Percentiles rank a stretch among this genome's conserved stretches.
These are phyloP conservation scores for Pseudonitzschia multiseries DNA, from an alignment of 108 stramenopile species.

Conservation along the genomic window DNA sequence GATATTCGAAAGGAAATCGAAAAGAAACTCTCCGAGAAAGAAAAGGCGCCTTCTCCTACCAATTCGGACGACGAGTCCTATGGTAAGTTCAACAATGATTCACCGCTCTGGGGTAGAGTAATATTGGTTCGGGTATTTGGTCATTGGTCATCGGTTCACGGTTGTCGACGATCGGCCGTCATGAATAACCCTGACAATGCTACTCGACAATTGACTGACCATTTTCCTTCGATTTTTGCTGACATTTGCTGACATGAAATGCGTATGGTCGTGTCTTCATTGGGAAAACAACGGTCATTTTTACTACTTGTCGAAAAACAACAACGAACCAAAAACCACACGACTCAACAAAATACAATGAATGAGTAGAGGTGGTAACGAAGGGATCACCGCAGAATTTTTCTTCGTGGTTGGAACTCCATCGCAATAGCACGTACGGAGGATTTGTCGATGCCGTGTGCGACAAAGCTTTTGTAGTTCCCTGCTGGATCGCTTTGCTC, in stretches of 20 bases:
- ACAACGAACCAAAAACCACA: not conserved
- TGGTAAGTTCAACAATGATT: constrained; percentile 27
- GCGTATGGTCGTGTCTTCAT: not conserved
- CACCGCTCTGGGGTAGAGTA: not conserved
- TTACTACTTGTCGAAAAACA: not conserved
- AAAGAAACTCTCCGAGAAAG: constrained; percentile 13
- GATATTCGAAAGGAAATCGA: constrained; percentile 33
- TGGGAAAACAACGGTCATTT: not conserved
- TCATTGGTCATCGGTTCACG: not conserved
- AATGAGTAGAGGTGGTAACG: constrained; percentile 40
- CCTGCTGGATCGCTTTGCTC: constrained; percentile 54
- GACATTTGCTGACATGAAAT: not conserved
- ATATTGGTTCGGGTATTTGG: not conserved
- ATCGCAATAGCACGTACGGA: constrained; percentile 41
- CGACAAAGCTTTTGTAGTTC: constrained; percentile 58
- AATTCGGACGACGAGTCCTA: constrained; percentile 43
- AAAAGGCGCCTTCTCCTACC: constrained; percentile 20
- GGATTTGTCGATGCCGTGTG: constrained; percentile 62
- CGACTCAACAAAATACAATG: constrained; percentile 2
- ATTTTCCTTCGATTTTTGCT: too few relatives aligned
- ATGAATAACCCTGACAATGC: not conserved
- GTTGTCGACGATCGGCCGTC: not conserved
- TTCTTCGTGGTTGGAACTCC: constrained; percentile 31
- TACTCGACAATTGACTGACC: too few relatives aligned
- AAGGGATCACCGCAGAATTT: constrained; percentile 46